Conservation (phyloP, 352 stramenopile species). For the Nothophytophthora sp. region DNA sequence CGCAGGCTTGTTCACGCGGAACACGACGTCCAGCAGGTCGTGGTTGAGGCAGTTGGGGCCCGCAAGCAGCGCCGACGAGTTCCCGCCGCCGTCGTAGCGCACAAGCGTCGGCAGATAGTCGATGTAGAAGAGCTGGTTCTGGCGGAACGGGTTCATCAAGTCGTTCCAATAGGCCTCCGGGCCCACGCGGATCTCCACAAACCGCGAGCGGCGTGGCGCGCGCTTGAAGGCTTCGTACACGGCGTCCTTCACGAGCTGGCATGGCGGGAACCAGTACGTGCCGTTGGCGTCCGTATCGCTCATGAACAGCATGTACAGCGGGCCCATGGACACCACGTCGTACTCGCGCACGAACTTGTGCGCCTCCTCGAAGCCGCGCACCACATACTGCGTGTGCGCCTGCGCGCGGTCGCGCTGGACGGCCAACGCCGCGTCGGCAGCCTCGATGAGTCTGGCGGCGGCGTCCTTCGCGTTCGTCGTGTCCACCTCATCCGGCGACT, state of each 20-base stretch:
- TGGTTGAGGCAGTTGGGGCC: constrained; percentile 66
- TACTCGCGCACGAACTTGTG: constrained; percentile 83
- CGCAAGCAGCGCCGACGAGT: constrained; percentile 69
- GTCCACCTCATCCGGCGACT: constrained; percentile 15
- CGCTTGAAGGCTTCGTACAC: constrained; percentile 62
- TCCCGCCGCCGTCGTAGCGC: constrained; percentile 75
- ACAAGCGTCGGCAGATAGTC: constrained; percentile 79
- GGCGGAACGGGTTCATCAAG: constrained; percentile 70
- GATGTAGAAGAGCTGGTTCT: constrained; percentile 86
- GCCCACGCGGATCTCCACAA: constrained; percentile 76
- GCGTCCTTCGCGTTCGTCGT: constrained; percentile 21
- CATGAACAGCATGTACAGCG: constrained; percentile 80
- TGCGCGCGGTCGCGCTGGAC: constrained; percentile 40
- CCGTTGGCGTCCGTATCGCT: constrained; percentile 67
- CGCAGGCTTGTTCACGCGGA: constrained; percentile 47
- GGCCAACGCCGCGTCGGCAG: constrained; percentile 19
- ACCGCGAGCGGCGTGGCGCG: constrained; percentile 53
- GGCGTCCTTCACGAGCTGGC: constrained; percentile 54
- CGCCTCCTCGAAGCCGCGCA: constrained; percentile 68
- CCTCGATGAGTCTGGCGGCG: constrained; percentile 15
- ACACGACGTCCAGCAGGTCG: constrained; percentile 70
- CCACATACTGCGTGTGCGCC: constrained; percentile 58
- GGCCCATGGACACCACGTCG: constrained; percentile 56
- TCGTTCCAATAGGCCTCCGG: constrained; percentile 64
- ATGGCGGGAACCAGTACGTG: constrained; percentile 81